Evolutionary conservation across 2,329 filamentous ascomycete genomes (phyloP).

Genomic region (Orbilia quercus): DNA sequence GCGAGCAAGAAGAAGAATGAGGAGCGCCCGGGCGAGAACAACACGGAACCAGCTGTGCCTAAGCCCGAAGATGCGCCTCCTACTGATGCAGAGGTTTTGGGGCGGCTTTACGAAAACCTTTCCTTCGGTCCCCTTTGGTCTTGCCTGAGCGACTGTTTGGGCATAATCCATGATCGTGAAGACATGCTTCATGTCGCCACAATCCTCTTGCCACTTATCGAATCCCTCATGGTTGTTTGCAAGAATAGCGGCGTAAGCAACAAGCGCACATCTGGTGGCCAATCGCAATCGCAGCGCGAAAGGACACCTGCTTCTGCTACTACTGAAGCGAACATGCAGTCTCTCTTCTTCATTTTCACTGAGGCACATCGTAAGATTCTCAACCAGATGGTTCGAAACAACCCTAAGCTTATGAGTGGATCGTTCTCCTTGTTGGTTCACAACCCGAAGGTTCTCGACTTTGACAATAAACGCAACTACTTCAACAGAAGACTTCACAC

Average conservation of each 20-base stretch:
- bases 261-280: conserved; percentile 60
- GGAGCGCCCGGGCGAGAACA: conserved; percentile 63
- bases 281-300: conserved; percentile 60
- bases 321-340: conserved; percentile 73
- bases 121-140: conserved; percentile 93
- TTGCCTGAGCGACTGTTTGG: conserved; percentile 87
- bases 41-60: conserved; percentile 64
- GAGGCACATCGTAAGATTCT: conserved; percentile 97
- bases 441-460: conserved; percentile 98
- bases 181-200: conserved; percentile 98
- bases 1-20: conserved; percentile 68
- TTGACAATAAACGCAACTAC: conserved; percentile 99
- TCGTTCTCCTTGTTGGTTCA: conserved; percentile 96
- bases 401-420: conserved; percentile 97
- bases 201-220: conserved; percentile 91
- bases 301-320: conserved; percentile 56
- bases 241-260: conserved; percentile 83
- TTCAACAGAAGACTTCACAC: conserved; percentile 93
- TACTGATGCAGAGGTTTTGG: conserved; percentile 74
- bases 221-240: conserved; percentile 98
- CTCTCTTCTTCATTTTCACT: conserved; percentile 96
- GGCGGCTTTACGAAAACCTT: conserved; percentile 87
- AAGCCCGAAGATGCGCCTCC: conserved; percentile 64
- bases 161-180: conserved; percentile 87
- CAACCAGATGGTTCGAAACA: conserved; percentile 96